phyloP scores from a whole-genome alignment of 768 basidiomycete species.

The Lactarius quietus region DNA sequence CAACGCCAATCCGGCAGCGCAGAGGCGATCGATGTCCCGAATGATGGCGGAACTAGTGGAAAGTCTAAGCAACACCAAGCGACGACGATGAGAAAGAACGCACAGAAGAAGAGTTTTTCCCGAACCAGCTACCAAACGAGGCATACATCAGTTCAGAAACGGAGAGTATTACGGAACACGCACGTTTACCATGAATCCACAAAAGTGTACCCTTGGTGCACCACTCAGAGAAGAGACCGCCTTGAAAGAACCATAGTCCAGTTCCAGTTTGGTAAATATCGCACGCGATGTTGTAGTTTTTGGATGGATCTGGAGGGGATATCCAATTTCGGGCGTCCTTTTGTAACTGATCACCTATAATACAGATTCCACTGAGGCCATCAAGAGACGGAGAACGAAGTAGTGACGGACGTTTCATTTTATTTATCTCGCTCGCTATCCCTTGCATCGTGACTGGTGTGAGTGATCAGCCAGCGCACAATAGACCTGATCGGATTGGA shows the following conservation, averaged over 20 bases:
- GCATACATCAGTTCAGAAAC: neutral
- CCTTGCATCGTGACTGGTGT: neutral
- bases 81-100: neutral
- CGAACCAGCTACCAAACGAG: neutral
- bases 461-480: neutral
- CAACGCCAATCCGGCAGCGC: neutral
- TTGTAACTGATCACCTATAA: neutral
- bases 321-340: neutral
- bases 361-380: neutral
- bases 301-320: neutral
- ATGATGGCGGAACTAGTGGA: neutral
- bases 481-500: neutral
- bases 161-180: neutral
- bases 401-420: neutral
- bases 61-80: neutral
- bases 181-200: neutral
- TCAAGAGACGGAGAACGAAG: neutral
- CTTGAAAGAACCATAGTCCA: neutral
- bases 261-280: neutral
- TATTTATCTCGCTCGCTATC: neutral
- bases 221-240: neutral
- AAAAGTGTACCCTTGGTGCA: neutral
- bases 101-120: neutral
- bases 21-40: neutral
- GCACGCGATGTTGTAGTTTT: neutral